Evolutionary conservation across 2,329 filamentous ascomycete genomes (phyloP).

Genomic region (Helotiales sp.): DNA sequence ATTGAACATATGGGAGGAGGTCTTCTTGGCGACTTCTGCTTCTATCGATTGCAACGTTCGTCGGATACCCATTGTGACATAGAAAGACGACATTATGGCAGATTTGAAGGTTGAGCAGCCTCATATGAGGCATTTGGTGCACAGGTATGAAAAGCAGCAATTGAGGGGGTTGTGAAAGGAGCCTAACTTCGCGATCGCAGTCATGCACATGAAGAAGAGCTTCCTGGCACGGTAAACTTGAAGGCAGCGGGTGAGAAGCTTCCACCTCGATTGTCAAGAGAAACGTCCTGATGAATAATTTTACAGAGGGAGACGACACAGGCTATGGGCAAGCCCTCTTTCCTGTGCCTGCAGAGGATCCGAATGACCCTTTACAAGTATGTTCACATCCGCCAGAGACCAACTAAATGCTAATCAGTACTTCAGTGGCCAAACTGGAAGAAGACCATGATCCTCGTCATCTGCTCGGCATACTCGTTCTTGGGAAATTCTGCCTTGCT

Average conservation of each 20-base stretch:
- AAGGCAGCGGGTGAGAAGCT: constrained; percentile 37
- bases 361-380: constrained; percentile 58
- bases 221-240: constrained; percentile 58
- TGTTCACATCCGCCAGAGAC: neutral
- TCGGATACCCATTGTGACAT: neutral
- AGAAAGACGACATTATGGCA: neutral
- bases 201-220: constrained; percentile 55
- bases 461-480: constrained; percentile 57
- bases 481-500: constrained; percentile 57
- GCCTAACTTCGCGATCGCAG: constrained; percentile 33
- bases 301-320: constrained; percentile 56
- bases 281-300: neutral
- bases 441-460: constrained; percentile 56
- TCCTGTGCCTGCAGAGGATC: constrained; percentile 60
- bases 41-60: neutral
- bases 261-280: neutral
- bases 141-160: constrained; percentile 3
- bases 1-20: neutral
- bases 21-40: neutral
- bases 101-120: constrained; percentile 2
- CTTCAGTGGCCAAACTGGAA: constrained; percentile 53
- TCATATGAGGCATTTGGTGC: constrained; percentile 7
- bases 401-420: neutral
- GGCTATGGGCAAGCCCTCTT: constrained; percentile 60
- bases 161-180: neutral